Evolutionary conservation across 129 eudicot genomes (phyloP).

Genomic region (Ambrosia trifida): DNA sequence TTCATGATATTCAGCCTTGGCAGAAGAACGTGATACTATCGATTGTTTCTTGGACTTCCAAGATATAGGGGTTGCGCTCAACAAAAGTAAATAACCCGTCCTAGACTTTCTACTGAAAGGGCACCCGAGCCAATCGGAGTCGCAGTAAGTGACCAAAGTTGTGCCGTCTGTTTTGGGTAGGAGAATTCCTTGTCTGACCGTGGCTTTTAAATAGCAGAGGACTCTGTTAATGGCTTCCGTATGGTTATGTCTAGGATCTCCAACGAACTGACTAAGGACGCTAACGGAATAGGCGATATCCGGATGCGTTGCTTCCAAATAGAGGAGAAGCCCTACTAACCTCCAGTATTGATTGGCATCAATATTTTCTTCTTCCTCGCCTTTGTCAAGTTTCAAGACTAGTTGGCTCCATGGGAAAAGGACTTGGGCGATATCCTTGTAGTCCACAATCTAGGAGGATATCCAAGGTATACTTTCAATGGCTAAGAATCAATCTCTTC

Average conservation of each 20-base stretch:
- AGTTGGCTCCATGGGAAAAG: not conserved
- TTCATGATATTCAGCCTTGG: not conserved
- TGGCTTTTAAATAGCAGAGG: not conserved
- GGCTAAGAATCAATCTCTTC: too few species aligned
- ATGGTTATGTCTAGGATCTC: not conserved
- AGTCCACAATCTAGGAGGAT: too few species aligned
- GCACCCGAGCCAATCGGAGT: not conserved
- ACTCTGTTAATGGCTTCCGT: not conserved
- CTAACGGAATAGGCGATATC: too few species aligned
- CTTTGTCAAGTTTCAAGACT: not conserved
- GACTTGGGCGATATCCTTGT: not conserved
- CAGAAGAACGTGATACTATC: not conserved
- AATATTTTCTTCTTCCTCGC: not conserved
- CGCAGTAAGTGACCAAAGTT: not conserved
- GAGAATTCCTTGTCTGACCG: too few species aligned
- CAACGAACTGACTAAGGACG: not conserved
- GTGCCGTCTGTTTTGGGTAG: not conserved
- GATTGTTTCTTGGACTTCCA: too few species aligned
- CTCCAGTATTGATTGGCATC: not conserved
- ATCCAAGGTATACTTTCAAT: too few species aligned
- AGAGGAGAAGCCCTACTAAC: not conserved
- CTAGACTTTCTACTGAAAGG: not conserved
- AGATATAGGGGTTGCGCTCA: not conserved
- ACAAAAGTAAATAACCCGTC: not conserved
- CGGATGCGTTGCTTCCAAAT: too few species aligned